Percentiles rank a stretch among this genome's conserved stretches.
These are phyloP conservation scores for Phalaenopsis aphrodite DNA, from an alignment of 106 monocot genomes.

Conservation along the genomic window DNA sequence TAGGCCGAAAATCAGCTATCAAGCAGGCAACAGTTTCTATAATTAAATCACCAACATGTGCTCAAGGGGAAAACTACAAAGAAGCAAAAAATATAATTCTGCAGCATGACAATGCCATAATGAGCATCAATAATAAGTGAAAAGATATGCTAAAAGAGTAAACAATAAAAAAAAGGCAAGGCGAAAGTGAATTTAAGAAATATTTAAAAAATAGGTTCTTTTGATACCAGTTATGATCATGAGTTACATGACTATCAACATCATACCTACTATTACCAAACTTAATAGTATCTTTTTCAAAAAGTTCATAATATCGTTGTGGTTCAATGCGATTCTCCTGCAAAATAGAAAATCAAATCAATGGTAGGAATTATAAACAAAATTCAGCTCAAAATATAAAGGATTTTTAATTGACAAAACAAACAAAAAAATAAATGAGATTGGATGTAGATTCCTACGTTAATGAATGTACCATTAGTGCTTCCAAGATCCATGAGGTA, in stretches of 20 bases:
- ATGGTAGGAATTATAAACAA: background rate
- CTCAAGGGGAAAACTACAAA: background rate
- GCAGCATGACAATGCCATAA: background rate
- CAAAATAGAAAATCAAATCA: slow-evolving; percentile 5
- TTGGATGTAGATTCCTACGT: slow-evolving; percentile 46
- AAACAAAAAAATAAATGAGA: slow-evolving; percentile 9
- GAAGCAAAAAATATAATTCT: background rate
- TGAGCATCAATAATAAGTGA: background rate
- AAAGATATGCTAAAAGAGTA: background rate
- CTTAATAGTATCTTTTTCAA: slow-evolving; percentile 90
- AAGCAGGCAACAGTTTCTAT: background rate
- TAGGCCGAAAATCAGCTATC: background rate
- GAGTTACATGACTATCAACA: background rate
- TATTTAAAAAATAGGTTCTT: background rate
- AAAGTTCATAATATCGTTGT: slow-evolving; percentile 92
- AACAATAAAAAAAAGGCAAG: background rate
- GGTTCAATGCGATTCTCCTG: slow-evolving; percentile 59
- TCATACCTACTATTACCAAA: slow-evolving; percentile 98
- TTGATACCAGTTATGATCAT: background rate
- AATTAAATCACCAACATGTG: background rate
- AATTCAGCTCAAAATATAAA: background rate
- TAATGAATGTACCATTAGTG: slow-evolving; percentile 90
- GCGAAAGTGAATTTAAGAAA: background rate
- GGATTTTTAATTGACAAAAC: background rate
- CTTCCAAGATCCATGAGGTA: slow-evolving; percentile 98